phyloP scores from a whole-genome alignment of 441 rosid genomes.

The Dalechampia spathulata region DNA sequence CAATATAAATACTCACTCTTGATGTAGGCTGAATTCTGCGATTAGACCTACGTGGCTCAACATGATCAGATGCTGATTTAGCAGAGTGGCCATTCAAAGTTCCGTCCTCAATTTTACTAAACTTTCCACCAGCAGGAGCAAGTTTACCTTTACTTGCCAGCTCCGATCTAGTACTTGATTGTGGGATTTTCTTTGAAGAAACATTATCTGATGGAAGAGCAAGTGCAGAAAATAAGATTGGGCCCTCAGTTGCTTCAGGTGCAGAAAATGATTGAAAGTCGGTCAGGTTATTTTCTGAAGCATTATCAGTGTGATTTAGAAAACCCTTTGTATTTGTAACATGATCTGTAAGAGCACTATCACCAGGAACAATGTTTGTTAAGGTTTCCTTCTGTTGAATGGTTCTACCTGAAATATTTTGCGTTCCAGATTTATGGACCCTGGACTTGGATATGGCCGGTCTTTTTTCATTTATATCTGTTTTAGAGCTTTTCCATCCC shows the following conservation, averaged over 20 bases:
- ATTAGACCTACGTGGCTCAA: constrained; percentile 85
- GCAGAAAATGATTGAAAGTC: constrained; percentile 38
- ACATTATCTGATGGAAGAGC: constrained; percentile 32
- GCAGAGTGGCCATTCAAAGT: constrained; percentile 29
- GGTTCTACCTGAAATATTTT: constrained; percentile 39
- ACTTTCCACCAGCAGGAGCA: constrained; percentile 44
- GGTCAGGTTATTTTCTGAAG: constrained; percentile 26
- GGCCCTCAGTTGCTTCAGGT: constrained; percentile 43
- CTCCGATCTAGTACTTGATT: constrained; percentile 36
- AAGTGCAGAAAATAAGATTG: constrained; percentile 42
- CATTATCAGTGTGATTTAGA: constrained; percentile 26
- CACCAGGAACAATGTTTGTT: constrained; percentile 28
- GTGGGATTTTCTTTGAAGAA: constrained; percentile 35
- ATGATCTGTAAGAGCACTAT: constrained; percentile 28
- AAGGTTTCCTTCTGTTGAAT: constrained; percentile 42
- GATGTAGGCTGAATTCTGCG: constrained; percentile 99
- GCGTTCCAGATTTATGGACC: constrained; percentile 49
- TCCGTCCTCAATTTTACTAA: constrained; percentile 56
- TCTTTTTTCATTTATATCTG: constrained; percentile 54
- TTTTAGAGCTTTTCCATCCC: constrained; percentile 52
- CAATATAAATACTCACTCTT: constrained; percentile 47
- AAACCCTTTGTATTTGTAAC: constrained; percentile 39
- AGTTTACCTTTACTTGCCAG: constrained; percentile 48
- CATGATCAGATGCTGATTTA: constrained; percentile 32
- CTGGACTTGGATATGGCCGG: constrained; percentile 48